Evolutionary conservation across 2,329 filamentous ascomycete genomes (phyloP), one percentile per base, ranked within the genome.

Genomic region (Aspergillus glaucus): DNA sequence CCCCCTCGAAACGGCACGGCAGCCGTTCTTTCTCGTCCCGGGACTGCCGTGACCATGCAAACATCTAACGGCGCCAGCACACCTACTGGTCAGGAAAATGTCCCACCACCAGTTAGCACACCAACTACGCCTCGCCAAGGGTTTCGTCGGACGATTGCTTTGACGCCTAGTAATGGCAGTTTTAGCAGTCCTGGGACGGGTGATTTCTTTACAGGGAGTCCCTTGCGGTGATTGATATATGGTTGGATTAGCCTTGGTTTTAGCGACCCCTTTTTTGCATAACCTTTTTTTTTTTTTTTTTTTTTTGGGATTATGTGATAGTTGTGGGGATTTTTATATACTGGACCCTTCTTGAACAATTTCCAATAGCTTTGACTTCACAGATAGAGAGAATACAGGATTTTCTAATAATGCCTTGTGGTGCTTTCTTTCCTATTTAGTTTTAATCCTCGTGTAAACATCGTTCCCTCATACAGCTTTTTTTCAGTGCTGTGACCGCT

Each of bases 111-210:
- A 22, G 49, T 59, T 36, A 71, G 65, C 43, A 66, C 61, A 4
- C 70, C 70, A 10, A 58, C 66, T 15, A 73, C 70, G 3, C 70
- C 70, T n/a, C 61, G 69, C 19, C 70, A 72, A 55, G 65, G 60
- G 19, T 72, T 72, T 51, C 55, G 70, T 50, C 63, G 70, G 49
- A 69, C 68, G 3, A 66, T 70, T 48, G 68, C 69, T 24, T 54
- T 73, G 43, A 73, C 70, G 0, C 70, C 70, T 7, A 71, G 68
- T 47, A 72, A 70, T 52, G 68, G 67, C 40, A 71, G 60, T 22
- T 73, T 72, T 56, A 57, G 64, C 15, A 62, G 65, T 9, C 62
- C 63, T n/a, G 65, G 63, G 17, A 49, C 64, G 7, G 60, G 62
- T 2, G 68, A 71, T 50, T 66, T 72, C 45, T 70, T 71, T 51